Percentiles rank a stretch among this genome's conserved stretches.
Conservation (phyloP, 2,329 filamentous ascomycete species). For the Neospermospora avenae region DNA sequence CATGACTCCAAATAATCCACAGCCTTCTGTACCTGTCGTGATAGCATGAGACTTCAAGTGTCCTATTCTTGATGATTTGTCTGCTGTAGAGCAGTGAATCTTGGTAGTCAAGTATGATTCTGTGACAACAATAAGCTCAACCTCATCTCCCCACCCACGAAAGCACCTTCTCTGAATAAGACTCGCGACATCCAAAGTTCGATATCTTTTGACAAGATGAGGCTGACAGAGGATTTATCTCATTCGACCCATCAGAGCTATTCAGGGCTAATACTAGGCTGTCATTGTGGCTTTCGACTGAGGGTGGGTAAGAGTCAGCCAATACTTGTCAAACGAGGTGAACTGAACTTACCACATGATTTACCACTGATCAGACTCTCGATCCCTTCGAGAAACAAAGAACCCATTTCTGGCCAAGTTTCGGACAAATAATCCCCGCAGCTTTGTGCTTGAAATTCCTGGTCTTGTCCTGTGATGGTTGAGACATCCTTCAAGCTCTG, state of each 20-base stretch:
- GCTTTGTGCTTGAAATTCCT: neutral
- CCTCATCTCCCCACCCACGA: slow-evolving; percentile 8
- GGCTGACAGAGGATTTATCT: neutral
- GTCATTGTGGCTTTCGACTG: neutral
- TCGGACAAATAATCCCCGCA: neutral
- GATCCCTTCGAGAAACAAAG: neutral
- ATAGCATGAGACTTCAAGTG: neutral
- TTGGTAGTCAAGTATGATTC: neutral
- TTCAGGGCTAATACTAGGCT: neutral
- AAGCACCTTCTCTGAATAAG: slow-evolving; percentile 8
- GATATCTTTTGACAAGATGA: neutral
- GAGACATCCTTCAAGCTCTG: neutral
- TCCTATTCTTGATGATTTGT: neutral
- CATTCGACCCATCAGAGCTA: neutral
- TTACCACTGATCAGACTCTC: neutral
- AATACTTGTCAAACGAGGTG: neutral
- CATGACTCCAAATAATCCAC: neutral
- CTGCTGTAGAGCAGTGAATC: neutral
- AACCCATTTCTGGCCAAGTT: neutral
- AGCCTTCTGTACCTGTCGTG: neutral
- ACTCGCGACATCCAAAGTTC: neutral
- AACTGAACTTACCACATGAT: neutral
- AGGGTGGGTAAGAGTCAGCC: neutral
- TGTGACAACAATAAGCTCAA: slow-evolving; percentile 8
- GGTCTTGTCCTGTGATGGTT: neutral